Conservation (phyloP, 192 early-diverging fungal species). For the Entophlyctis helioformis region DNA sequence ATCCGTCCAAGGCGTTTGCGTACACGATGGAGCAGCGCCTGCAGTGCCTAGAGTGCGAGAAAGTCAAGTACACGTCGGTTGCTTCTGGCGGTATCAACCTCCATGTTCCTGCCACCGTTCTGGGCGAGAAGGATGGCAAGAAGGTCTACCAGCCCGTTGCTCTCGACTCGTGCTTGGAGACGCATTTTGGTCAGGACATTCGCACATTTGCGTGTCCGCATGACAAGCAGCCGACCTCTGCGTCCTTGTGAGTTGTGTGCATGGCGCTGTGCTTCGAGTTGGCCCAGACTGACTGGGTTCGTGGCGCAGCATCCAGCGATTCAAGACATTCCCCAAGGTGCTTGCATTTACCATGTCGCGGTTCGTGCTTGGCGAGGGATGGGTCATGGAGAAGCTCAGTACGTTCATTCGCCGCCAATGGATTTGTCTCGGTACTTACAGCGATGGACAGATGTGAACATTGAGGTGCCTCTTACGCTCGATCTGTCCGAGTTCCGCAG, state of each 20-base stretch:
- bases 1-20: slow-evolving; percentile 71
- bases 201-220: slow-evolving; percentile 70
- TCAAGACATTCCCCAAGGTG: slow-evolving; percentile 66
- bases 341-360: slow-evolving; percentile 51
- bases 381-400: slow-evolving; percentile 41
- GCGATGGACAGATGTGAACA: slow-evolving; percentile 18
- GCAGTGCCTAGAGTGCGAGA: slow-evolving; percentile 73
- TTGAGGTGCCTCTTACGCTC: slow-evolving; percentile 22
- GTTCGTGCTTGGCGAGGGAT: slow-evolving; percentile 30
- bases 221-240: slow-evolving; percentile 11
- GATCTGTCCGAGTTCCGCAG: slow-evolving; percentile 62
- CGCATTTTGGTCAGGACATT: slow-evolving; percentile 51
- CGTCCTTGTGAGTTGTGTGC: slow-evolving; percentile 16
- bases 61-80: slow-evolving; percentile 61
- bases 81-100: slow-evolving; percentile 34
- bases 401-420: neutral
- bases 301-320: neutral
- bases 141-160: slow-evolving; percentile 34
- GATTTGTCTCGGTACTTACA: neutral
- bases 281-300: neutral
- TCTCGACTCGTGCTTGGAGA: slow-evolving; percentile 56
- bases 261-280: neutral
- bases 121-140: slow-evolving; percentile 48
- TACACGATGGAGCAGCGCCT: slow-evolving; percentile 73
- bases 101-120: slow-evolving; percentile 60